Base-by-base conservation (phyloP, 345 rosid genomes). In the Rhodamnia argentea region DNA sequence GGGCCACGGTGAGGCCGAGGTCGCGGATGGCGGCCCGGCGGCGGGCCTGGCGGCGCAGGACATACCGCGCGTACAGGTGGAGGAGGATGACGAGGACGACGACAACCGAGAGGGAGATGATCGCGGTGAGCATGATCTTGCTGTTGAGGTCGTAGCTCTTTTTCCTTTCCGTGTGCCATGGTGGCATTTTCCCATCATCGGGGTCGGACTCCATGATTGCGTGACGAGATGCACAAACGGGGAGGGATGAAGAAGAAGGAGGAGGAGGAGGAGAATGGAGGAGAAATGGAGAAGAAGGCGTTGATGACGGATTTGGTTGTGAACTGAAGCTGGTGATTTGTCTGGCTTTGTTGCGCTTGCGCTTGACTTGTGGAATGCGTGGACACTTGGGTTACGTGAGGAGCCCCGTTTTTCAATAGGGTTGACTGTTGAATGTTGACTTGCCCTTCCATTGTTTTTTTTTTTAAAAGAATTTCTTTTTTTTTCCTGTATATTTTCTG, bases 91-190 rank as follows among this genome's bases (percentile, higher is more conserved):
- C 90, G 23, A 94, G 47, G 6, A 91, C 0, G 40, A 93, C 89
- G 11, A 93, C 93, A 22, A 82, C n/a, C 15, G 94, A 82, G 53
- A 93, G 84, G 1, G 93, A 90, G 27, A 93, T 10, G 84, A 92
- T 75, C 9, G 95, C 91, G 10, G 86, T 42, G 82, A 92, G 86
- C 90, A 92, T 88, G 91, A 94, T 88, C 86, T 84, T 95, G 89
- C 89, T 86, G 86, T 84, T 91, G 14, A 87, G 83, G 59, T 86
- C 86, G 82, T 89, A 89, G 22, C 85, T 15, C 3, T 23, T n/a
- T 16, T 16, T 54, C 52, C 1, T 14, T 37, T 44, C 85, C 12
- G 26, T 0, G 18, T 6, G 0, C 85, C 24, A 20, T 11, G 44
- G 50, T 22, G 13, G 74, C 20, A 14, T 0, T 18, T 62, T 3